Evolutionary conservation across 2,329 filamentous ascomycete species (phyloP), one percentile per base, ranked within the genome.

Genomic region (Endocalyx cinctus): DNA sequence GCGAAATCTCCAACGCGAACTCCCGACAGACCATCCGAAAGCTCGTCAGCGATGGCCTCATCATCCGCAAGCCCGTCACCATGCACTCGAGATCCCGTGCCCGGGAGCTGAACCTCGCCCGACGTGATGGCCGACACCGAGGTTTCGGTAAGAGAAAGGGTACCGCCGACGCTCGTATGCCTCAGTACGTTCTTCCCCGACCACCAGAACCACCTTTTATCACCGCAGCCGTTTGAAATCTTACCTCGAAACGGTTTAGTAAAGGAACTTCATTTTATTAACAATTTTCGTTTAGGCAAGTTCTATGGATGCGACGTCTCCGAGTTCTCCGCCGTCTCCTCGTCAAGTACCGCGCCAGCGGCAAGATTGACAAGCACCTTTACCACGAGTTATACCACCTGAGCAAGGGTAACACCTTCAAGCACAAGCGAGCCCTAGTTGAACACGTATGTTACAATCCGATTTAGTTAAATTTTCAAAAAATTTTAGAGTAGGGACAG

Each of bases 401-500:
- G 68, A 92, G 86, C 84, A 98, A 98, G 89, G 94, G 92, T 94
- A 98, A 98, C 84, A 90, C 92, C 70, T 98, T 98, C 86, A 98
- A 98, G 89, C 92, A 98, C 87, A 98, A 97, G 89, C 85, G 92
- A 74, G 92, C 89, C 64, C 84, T 98, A 61, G 88, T 98, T 68
- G 92, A 98, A 82, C 92, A 98, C 79, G 92, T 98, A 94, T 65
- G 92, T 87, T 60, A n/a, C n/a, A n/a, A n/a, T n/a, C n/a, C n/a
- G n/a, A n/a, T n/a, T n/a, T n/a, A n/a, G n/a, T n/a, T n/a, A n/a
- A n/a, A n/a, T n/a, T n/a, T n/a, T n/a, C n/a, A n/a, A n/a, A n/a
- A n/a, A n/a, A n/a, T n/a, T n/a, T n/a, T n/a, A n/a, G n/a, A n/a
- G n/a, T n/a, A n/a, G n/a, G n/a, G n/a, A n/a, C n/a, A n/a, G n/a